Evolutionary conservation across 768 basidiomycete genomes (phyloP).

Genomic region (Kwoniella mangroviensis): DNA sequence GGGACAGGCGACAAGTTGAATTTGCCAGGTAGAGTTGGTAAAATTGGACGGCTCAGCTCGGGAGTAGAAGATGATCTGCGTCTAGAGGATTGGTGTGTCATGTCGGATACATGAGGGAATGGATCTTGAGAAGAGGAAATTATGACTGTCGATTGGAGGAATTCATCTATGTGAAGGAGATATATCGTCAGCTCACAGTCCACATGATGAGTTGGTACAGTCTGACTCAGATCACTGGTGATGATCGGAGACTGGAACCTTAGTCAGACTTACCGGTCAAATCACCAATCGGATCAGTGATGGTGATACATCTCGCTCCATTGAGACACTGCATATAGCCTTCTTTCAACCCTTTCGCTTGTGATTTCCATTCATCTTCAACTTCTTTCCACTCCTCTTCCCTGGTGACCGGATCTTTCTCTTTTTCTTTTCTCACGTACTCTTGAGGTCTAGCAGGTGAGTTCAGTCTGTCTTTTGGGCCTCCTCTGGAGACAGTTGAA

Average conservation of each 20-base stretch:
- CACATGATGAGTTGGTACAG: no score
- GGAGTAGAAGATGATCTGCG: not conserved
- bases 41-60: no score
- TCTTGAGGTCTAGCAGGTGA: not conserved
- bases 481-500: not conserved
- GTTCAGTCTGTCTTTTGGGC: not conserved
- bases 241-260: not conserved
- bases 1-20: not conserved
- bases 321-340: slow-evolving; percentile 12
- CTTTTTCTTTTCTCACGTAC: not conserved
- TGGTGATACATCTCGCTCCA: slow-evolving; percentile 20
- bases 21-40: not conserved
- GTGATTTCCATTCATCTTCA: slow-evolving; percentile 11
- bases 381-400: not conserved
- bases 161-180: not conserved
- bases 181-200: not conserved
- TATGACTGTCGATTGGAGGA: not conserved
- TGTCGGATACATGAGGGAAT: slow-evolving; percentile 8
- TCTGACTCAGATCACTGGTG: no score
- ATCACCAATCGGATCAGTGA: slow-evolving; percentile 18
- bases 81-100: not conserved
- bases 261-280: slow-evolving; percentile 8
- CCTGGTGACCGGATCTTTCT: not conserved
- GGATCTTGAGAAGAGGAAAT: slow-evolving; percentile 2
- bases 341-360: slow-evolving; percentile 1